These are phyloP conservation scores for Trichoderma citrinoviride DNA, from an alignment of 2,329 filamentous ascomycete species.

Conservation along the genomic window DNA sequence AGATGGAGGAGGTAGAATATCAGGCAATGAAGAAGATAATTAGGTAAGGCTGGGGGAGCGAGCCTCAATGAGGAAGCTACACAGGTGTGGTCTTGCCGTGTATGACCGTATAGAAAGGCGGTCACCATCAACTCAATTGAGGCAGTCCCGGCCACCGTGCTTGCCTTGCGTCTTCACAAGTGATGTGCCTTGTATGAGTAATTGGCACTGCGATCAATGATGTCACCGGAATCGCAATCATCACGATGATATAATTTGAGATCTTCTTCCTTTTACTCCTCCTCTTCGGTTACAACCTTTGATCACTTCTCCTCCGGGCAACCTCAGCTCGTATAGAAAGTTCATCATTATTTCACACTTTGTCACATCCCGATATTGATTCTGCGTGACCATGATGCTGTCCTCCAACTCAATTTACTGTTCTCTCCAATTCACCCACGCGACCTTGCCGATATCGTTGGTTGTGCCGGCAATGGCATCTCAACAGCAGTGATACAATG, in stretches of 20 bases:
- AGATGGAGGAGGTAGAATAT: background rate
- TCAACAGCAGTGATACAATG: background rate
- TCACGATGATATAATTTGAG: background rate
- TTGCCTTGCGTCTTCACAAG: background rate
- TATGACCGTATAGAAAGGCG: background rate
- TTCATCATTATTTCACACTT: background rate
- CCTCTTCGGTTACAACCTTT: background rate
- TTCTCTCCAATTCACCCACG: background rate
- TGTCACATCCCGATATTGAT: background rate
- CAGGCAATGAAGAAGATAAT: background rate
- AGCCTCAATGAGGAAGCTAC: conserved; percentile 10
- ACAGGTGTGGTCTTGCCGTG: background rate
- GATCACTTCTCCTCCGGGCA: background rate
- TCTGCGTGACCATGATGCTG: background rate
- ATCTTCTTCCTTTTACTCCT: background rate
- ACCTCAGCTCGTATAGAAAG: background rate
- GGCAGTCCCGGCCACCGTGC: background rate
- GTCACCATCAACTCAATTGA: background rate
- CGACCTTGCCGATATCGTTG: conserved; percentile 3
- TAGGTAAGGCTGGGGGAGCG: background rate
- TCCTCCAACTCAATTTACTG: background rate
- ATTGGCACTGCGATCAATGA: background rate
- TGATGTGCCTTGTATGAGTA: background rate
- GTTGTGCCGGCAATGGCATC: background rate
- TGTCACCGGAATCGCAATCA: background rate